A percentile compares a stretch with the other conserved stretches of the same genome.
Conservation (phyloP, 768 basidiomycete genomes). For the Lentinula lateritia region DNA sequence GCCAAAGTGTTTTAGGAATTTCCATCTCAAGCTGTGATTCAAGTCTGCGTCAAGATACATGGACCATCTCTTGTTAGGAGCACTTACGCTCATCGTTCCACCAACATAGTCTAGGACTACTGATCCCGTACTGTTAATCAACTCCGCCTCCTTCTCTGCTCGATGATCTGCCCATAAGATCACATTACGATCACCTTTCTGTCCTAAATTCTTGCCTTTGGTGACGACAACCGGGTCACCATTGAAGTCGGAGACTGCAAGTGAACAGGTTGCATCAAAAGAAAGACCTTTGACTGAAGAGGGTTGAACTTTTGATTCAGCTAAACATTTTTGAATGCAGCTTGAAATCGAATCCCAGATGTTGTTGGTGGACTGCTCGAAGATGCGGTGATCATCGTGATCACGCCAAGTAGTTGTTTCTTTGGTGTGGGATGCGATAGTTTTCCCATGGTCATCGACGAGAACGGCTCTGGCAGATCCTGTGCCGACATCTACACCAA, state of each 20-base stretch:
- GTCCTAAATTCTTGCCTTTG: conserved; percentile 57
- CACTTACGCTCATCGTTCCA: conserved; percentile 84
- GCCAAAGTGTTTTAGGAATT: conserved; percentile 95
- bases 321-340: conserved; percentile 59
- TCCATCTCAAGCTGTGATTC: conserved; percentile 87
- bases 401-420: conserved; percentile 86
- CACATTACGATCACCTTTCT: conserved; percentile 73
- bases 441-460: conserved; percentile 58
- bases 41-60: background rate
- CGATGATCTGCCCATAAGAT: conserved; percentile 97
- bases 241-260: conserved; percentile 75
- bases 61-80: background rate
- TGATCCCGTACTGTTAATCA: conserved; percentile 82
- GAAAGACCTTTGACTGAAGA: conserved; percentile 78
- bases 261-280: conserved; percentile 95
- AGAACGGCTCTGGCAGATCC: conserved; percentile 89
- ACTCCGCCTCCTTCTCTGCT: conserved; percentile 84
- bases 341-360: conserved; percentile 75
- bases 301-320: conserved; percentile 48
- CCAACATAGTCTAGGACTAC: conserved; percentile 92
- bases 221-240: conserved; percentile 77
- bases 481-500: conserved; percentile 86
- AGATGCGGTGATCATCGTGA: conserved; percentile 81
- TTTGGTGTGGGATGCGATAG: conserved; percentile 76
- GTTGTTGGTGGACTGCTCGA: conserved; percentile 90